phyloP scores from a whole-genome alignment of 2,329 filamentous ascomycete genomes.

The Pyrenochaeta sp. region DNA sequence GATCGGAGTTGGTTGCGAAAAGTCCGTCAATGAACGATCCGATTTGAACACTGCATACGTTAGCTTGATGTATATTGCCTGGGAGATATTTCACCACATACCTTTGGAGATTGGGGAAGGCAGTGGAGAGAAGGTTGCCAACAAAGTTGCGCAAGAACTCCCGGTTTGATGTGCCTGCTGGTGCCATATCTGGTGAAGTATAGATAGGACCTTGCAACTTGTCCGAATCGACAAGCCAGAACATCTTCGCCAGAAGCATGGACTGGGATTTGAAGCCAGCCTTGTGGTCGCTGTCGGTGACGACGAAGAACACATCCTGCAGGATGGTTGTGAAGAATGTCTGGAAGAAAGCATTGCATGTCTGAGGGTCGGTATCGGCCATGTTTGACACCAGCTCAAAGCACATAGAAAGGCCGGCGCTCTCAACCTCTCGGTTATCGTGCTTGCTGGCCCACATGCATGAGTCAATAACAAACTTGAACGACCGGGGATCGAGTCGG shows the following conservation, averaged over 20 bases:
- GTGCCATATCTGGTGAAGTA: constrained; percentile 76
- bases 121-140: constrained; percentile 80
- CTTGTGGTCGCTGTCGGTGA: constrained; percentile 98
- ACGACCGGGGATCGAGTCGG: constrained; percentile 93
- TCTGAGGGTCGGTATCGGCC: constrained; percentile 85
- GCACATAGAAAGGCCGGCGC: constrained; percentile 96
- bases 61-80: neutral
- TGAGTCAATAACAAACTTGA: constrained; percentile 99
- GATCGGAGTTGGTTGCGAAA: constrained; percentile 85
- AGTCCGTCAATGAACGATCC: constrained; percentile 87
- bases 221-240: constrained; percentile 88
- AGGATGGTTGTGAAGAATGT: constrained; percentile 95
- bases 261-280: constrained; percentile 99
- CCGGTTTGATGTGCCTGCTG: constrained; percentile 82
- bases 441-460: constrained; percentile 99
- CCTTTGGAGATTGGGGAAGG: constrained; percentile 92
- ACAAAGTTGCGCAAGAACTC: constrained; percentile 93
- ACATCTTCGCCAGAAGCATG: constrained; percentile 90
- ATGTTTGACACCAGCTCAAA: constrained; percentile 97
- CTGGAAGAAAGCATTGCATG: constrained; percentile 95
- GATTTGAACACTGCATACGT: constrained; percentile 75
- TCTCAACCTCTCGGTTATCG: constrained; percentile 97
- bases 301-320: constrained; percentile 97
- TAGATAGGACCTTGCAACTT: constrained; percentile 96
- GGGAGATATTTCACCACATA: constrained; percentile 62